phyloP scores from a whole-genome alignment of 1,139 yeast genomes.

The Protomyces macrosporus region DNA sequence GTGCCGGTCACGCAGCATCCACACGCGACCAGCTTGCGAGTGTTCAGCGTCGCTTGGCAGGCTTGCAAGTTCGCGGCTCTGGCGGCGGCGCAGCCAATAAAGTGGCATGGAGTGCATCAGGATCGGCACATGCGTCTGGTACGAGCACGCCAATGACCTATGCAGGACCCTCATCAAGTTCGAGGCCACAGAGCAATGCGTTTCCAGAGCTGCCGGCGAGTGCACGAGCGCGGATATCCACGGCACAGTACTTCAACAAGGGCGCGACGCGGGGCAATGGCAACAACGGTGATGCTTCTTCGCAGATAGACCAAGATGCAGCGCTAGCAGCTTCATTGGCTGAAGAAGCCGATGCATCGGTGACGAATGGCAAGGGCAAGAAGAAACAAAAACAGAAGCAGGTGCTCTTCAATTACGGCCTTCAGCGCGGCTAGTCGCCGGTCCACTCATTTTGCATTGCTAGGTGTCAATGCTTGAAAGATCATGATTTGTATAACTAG shows the following conservation, averaged over 20 bases:
- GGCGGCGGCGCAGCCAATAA: conserved; percentile 9
- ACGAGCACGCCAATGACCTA: conserved; percentile 4
- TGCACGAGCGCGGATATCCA: background rate
- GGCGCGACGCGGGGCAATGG: conserved; percentile 1
- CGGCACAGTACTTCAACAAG: conserved; percentile 10
- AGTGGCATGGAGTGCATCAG: conserved; percentile 24
- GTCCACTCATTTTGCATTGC: too few species aligned
- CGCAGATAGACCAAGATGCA: background rate
- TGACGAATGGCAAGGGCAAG: conserved; percentile 9
- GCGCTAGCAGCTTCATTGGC: conserved; percentile 17
- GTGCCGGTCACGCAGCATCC: background rate
- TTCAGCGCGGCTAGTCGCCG: conserved; percentile 6
- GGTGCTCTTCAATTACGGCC: conserved; percentile 20
- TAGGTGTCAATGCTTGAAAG: too few species aligned
- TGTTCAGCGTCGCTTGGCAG: background rate
- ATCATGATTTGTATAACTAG: too few species aligned
- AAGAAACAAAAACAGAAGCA: conserved; percentile 22
- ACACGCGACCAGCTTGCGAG: background rate
- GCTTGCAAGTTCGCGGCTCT: conserved; percentile 2
- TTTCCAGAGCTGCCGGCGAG: conserved; percentile 18
- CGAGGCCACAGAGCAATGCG: background rate
- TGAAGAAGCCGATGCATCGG: background rate
- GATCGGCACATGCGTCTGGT: conserved; percentile 16
- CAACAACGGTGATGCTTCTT: too few species aligned
- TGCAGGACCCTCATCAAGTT: background rate